Base-by-base conservation (phyloP, 2,329 filamentous ascomycete species). In the Triangularia setosa region DNA sequence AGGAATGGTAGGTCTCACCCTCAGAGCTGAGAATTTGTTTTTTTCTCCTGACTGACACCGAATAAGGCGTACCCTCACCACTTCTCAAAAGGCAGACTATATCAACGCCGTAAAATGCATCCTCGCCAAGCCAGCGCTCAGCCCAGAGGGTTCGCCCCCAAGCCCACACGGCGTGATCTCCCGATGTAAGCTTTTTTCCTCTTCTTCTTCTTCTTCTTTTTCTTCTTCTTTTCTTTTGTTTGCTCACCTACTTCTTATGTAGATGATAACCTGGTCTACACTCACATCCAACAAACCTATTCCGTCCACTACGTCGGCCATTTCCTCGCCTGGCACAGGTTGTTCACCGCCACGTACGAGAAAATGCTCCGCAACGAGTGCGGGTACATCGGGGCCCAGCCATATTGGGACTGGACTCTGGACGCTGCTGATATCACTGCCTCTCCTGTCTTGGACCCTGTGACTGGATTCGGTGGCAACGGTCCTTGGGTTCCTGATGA, bases 251-350 rank as follows among this genome's bases (percentile, higher is more conserved):
- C n/a, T n/a, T n/a, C n/a, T n/a, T n/a, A n/a, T n/a, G n/a, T n/a
- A n/a, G n/a, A 76, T 63, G 76, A 78, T 23, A 77, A 79, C 63
- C 71, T 79, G 23, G 73, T 77, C 58, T 74, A 75, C 40, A 74
- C 75, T 4, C 77, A 79, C 69, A 74, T 75, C 64, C 71, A 72
- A 44, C 70, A 75, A 61, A 76, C 74, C 3, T 65, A 67, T n/a
- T 44, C 48, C 12, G 74, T 75, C 33, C 75, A 77, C 69, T 74
- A 71, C 66, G 69, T 70, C 6, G 73, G 71, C 60, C 69, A 74
- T 30, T 79, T 80, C 71, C 71, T 79, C 1, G 71, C 74, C 16
- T 79, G 76, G 75, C 78, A 79, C 71, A 73, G 78, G 23, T 76
- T 75, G 69, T 78, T 75, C 68, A 67, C 77, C 25, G 69, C 69